A percentile compares a stretch with the other conserved stretches of the same genome.
Conservation (phyloP, 2,329 filamentous ascomycete species). For the Phialocephala subalpina region DNA sequence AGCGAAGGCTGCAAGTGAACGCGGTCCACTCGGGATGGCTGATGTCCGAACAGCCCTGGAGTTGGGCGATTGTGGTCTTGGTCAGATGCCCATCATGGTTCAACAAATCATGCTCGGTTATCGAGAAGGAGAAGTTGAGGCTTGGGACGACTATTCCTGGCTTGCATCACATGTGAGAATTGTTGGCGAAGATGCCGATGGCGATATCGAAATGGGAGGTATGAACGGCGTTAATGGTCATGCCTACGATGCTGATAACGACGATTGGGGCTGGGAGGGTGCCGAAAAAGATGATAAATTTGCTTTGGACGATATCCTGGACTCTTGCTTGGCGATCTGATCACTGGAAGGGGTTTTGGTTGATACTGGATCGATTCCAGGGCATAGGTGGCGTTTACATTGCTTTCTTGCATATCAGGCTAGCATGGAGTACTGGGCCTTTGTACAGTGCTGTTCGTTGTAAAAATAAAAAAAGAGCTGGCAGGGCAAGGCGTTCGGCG, state of each 20-base stretch:
- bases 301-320: constrained; percentile 61
- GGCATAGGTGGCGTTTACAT: constrained; percentile 34
- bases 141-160: constrained; percentile 65
- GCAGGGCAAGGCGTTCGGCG: constrained; percentile 8
- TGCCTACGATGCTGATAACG: constrained; percentile 60
- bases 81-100: constrained; percentile 78
- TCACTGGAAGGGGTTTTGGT: constrained; percentile 24
- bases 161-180: constrained; percentile 42
- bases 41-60: constrained; percentile 81
- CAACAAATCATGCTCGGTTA: constrained; percentile 75
- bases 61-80: constrained; percentile 78
- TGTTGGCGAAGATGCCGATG: constrained; percentile 45
- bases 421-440: constrained; percentile 23
- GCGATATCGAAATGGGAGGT: constrained; percentile 45
- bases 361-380: not conserved
- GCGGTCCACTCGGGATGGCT: constrained; percentile 76
- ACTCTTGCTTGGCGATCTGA: constrained; percentile 44
- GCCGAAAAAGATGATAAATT: constrained; percentile 59
- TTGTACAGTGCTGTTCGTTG: constrained; percentile 31
- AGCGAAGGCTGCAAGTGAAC: constrained; percentile 75
- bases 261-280: constrained; percentile 71
- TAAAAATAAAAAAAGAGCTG: constrained; percentile 33
- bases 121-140: constrained; percentile 78
- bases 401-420: constrained; percentile 34
- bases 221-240: constrained; percentile 61